A percentile compares a stretch with the other conserved stretches of the same genome.
These are phyloP conservation scores for Trichosporon sp. DNA, from an alignment of 1,284 basidiomycete genomes.

Conservation along the genomic window DNA sequence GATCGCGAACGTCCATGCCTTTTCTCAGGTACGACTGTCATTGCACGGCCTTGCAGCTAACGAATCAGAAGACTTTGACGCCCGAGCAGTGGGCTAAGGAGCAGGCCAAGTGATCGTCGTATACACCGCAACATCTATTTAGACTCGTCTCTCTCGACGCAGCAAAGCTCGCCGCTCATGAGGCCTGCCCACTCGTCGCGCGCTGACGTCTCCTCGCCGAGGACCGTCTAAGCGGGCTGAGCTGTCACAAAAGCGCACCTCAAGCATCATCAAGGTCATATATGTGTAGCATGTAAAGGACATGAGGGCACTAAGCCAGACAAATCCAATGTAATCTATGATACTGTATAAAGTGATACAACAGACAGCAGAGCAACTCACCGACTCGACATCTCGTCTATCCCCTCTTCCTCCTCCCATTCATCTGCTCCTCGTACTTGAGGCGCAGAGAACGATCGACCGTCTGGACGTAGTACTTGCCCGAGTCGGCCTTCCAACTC, in stretches of 20 bases:
- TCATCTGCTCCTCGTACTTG: constrained; percentile 37
- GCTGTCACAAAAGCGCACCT: background rate
- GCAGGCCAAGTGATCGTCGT: constrained; percentile 10
- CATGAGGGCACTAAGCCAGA: background rate
- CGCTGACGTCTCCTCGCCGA: background rate
- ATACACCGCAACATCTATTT: background rate
- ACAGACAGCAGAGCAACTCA: background rate
- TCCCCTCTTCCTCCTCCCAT: constrained; percentile 18
- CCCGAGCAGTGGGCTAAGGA: constrained; percentile 46
- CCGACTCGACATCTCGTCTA: background rate
- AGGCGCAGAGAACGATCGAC: constrained; percentile 35
- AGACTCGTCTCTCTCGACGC: background rate
- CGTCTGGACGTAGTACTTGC: constrained; percentile 37
- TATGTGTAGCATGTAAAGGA: constrained; percentile 5
- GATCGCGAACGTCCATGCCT: constrained; percentile 44
- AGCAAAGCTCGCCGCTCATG: background rate
- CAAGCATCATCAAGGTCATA: background rate
- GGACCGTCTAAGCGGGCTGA: too few relatives aligned
- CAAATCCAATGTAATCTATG: background rate
- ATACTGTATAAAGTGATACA: constrained; percentile 3
- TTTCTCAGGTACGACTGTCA: constrained; percentile 40
- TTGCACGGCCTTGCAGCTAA: background rate
- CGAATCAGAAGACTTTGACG: constrained; percentile 38
- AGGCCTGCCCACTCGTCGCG: background rate
- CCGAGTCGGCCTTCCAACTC: constrained; percentile 44